Evolutionary conservation across 257 asterid genomes (phyloP).

Genomic region (Eucommia ulmoides): DNA sequence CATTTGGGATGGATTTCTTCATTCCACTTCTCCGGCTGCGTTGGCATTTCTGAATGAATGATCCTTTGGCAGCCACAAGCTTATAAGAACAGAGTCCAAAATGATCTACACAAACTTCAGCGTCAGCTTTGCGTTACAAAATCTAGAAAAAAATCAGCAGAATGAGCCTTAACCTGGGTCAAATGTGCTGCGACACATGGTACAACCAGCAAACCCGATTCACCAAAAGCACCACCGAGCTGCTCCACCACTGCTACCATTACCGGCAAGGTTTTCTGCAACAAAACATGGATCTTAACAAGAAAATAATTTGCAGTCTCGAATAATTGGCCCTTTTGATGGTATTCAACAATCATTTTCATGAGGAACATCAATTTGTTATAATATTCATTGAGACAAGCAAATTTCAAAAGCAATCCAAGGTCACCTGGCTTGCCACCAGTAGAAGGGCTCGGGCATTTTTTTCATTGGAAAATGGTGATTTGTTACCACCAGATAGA

Average conservation of each 20-base stretch:
- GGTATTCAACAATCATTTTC: too few relatives aligned
- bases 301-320: too few relatives aligned
- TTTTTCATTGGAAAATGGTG: slow-evolving; percentile 58
- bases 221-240: slow-evolving; percentile 85
- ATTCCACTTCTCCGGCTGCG: slow-evolving; percentile 22
- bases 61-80: slow-evolving; percentile 44
- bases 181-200: slow-evolving; percentile 95
- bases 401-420: too few relatives aligned
- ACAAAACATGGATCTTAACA: slow-evolving; percentile 5
- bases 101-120: slow-evolving; percentile 38
- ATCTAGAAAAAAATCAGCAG: background rate
- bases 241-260: slow-evolving; percentile 98
- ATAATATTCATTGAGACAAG: too few relatives aligned
- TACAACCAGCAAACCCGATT: slow-evolving; percentile 81
- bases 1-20: too few relatives aligned
- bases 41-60: slow-evolving; percentile 18
- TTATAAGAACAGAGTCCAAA: slow-evolving; percentile 68
- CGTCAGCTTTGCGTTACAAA: slow-evolving; percentile 9
- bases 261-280: slow-evolving; percentile 91
- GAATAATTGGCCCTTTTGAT: too few relatives aligned
- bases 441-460: slow-evolving; percentile 66
- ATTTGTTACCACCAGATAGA: slow-evolving; percentile 45
- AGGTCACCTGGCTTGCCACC: slow-evolving; percentile 82
- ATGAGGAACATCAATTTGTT: too few relatives aligned
- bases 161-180: slow-evolving; percentile 48